Evolutionary conservation across 257 asterid species (phyloP).

Genomic region (Verbascum thapsus): DNA sequence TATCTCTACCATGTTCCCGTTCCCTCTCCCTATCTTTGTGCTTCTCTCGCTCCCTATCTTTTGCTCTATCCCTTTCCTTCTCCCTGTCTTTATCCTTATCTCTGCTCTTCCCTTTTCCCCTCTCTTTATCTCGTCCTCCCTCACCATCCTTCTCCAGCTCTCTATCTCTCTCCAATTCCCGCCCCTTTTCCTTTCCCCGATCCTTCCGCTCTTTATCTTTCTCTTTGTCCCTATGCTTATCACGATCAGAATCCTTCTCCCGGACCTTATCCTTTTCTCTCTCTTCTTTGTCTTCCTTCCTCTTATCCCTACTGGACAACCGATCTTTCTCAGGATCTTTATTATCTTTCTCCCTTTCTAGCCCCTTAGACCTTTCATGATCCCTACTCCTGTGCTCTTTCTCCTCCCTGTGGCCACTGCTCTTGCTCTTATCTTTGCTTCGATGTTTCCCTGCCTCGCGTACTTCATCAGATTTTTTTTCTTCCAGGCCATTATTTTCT

Average conservation of each 20-base stretch:
- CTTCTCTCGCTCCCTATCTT: no score
- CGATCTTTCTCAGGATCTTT: conserved; percentile 54
- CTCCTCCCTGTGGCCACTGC: conserved; percentile 62
- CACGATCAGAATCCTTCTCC: conserved; percentile 65
- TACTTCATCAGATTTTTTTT: conserved; percentile 46
- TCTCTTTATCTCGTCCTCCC: conserved; percentile 50
- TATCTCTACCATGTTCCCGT: conserved; percentile 54
- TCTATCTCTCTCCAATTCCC: no score
- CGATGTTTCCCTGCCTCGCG: conserved; percentile 56
- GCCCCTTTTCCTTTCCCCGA: conserved; percentile 58
- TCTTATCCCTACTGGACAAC: conserved; percentile 54
- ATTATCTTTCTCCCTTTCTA: conserved; percentile 49
- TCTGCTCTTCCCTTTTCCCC: conserved; percentile 55
- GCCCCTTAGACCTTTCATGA: conserved; percentile 56
- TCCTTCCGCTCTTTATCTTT: conserved; percentile 67
- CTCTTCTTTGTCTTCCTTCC: conserved; percentile 72
- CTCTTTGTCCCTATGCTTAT: conserved; percentile 62
- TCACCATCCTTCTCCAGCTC: conserved; percentile 50
- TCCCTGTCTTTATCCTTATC: conserved; percentile 64
- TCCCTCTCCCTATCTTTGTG: conserved; percentile 63
- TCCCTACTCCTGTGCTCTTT: conserved; percentile 69
- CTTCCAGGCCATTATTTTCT: conserved; percentile 56
- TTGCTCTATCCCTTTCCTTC: conserved; percentile 55
- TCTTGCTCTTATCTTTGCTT: conserved; percentile 65
- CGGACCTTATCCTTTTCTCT: conserved; percentile 53